Percentiles rank a stretch among this genome's conserved stretches.
These are phyloP conservation scores for Candida nitratophila DNA, from an alignment of 805 yeast genomes.

Conservation along the genomic window DNA sequence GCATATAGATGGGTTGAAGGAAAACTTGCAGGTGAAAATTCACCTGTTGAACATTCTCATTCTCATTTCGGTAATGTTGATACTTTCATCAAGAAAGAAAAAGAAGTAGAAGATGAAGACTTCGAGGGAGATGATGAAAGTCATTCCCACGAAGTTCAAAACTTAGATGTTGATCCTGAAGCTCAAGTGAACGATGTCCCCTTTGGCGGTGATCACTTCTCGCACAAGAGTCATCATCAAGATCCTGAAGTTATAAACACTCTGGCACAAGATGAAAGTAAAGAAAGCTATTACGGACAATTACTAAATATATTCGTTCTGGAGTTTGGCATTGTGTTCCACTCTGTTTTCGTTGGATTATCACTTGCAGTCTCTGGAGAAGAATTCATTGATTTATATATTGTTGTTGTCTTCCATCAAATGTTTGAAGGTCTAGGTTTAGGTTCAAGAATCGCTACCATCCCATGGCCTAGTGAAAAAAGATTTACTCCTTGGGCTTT, in stretches of 20 bases:
- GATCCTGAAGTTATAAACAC: slow-evolving; percentile 38
- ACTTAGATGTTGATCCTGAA: slow-evolving; percentile 20
- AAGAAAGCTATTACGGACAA: slow-evolving; percentile 49
- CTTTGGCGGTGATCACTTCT: slow-evolving; percentile 26
- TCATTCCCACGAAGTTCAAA: neutral
- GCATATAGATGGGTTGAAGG: slow-evolving; percentile 41
- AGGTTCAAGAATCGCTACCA: slow-evolving; percentile 66
- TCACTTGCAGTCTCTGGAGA: slow-evolving; percentile 73
- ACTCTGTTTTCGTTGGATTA: slow-evolving; percentile 76
- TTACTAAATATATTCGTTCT: slow-evolving; percentile 48
- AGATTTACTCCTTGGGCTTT: slow-evolving; percentile 53
- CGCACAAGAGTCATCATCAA: slow-evolving; percentile 34
- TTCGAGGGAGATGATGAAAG: slow-evolving; percentile 1
- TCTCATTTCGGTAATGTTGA: slow-evolving; percentile 47
- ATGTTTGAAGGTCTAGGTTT: slow-evolving; percentile 82
- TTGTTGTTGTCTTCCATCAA: slow-evolving; percentile 70
- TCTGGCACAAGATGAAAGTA: slow-evolving; percentile 25
- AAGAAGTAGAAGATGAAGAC: slow-evolving; percentile 9
- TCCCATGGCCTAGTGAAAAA: slow-evolving; percentile 35
- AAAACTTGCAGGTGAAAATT: slow-evolving; percentile 14
- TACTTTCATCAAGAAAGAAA: slow-evolving; percentile 24
- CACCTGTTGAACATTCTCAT: slow-evolving; percentile 34
- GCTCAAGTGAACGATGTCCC: slow-evolving; percentile 30
- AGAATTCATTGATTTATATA: slow-evolving; percentile 63
- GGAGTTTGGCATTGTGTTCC: slow-evolving; percentile 79